A percentile compares a stretch with the other conserved stretches of the same genome.
These are phyloP conservation scores for Psilocybe mexicana DNA, from an alignment of 1,284 basidiomycete genomes.

Conservation along the genomic window DNA sequence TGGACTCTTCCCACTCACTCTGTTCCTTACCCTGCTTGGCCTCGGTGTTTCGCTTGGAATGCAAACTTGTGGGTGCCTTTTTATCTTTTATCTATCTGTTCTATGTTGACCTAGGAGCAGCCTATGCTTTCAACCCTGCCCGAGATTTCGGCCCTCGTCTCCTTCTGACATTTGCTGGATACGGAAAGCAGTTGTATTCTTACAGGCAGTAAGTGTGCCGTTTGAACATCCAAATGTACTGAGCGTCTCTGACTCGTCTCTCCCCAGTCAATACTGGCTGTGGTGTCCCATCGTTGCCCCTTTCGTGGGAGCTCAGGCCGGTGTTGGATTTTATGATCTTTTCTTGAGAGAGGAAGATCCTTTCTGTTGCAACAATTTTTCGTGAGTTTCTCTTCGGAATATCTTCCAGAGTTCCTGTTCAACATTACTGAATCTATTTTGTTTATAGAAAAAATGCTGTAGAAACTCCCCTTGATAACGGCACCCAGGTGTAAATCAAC, in stretches of 20 bases:
- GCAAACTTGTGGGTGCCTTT: slow-evolving; percentile 41
- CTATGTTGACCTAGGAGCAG: slow-evolving; percentile 20
- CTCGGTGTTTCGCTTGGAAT: slow-evolving; percentile 51
- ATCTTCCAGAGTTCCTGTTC: background rate
- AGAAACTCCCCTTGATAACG: background rate
- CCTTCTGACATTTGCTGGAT: slow-evolving; percentile 52
- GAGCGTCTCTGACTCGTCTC: slow-evolving; percentile 8
- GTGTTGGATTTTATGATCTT: slow-evolving; percentile 53
- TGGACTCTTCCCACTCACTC: slow-evolving; percentile 47
- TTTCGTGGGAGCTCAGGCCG: slow-evolving; percentile 55
- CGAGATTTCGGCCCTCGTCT: slow-evolving; percentile 59
- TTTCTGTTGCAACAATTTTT: no score
- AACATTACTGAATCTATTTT: background rate
- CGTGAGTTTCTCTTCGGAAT: slow-evolving; percentile 1
- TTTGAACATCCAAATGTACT: background rate
- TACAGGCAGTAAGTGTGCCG: slow-evolving; percentile 36
- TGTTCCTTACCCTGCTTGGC: slow-evolving; percentile 51
- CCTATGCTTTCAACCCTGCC: slow-evolving; percentile 56
- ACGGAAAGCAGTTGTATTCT: slow-evolving; percentile 44
- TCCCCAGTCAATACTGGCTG: slow-evolving; percentile 65
- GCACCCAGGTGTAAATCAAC: slow-evolving; percentile 1
- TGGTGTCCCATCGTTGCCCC: slow-evolving; percentile 70
- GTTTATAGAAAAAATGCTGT: background rate
- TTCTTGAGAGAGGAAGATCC: slow-evolving; percentile 45
- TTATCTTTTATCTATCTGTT: background rate